A percentile compares a stretch with the other conserved stretches of the same genome.
phyloP scores from a whole-genome alignment of 345 rosid genomes.

The Stellera chamaejasme region DNA sequence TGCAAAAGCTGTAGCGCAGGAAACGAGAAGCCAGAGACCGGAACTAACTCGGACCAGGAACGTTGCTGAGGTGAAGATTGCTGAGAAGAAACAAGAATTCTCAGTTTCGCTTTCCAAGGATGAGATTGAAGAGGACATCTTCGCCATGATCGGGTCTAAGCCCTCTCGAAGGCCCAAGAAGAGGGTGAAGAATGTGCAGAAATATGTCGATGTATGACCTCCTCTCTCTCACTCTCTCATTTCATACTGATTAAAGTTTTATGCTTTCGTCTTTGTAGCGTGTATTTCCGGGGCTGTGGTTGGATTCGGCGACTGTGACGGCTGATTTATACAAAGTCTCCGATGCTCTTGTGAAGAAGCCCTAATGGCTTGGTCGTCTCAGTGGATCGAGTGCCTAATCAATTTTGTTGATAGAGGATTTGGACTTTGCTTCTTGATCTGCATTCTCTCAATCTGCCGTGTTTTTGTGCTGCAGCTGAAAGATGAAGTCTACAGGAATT shows the following conservation, averaged over 20 bases:
- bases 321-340: conserved; percentile 50
- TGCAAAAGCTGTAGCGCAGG: conserved; percentile 19
- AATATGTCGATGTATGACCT: conserved; percentile 42
- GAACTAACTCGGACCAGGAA: conserved; percentile 25
- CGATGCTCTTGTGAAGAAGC: conserved; percentile 37
- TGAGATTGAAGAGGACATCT: conserved; percentile 73
- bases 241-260: neutral
- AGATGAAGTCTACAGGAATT: conserved; percentile 5
- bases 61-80: conserved; percentile 20
- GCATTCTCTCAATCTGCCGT: conserved; percentile 1
- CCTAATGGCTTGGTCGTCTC: neutral
- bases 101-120: conserved; percentile 48
- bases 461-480: conserved; percentile 4
- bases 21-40: conserved; percentile 17
- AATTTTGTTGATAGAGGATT: neutral
- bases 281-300: conserved; percentile 69
- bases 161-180: conserved; percentile 66
- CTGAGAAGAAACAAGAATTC: conserved; percentile 37
- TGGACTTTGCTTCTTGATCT: neutral
- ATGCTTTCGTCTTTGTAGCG: conserved; percentile 23
- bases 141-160: conserved; percentile 59
- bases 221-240: neutral
- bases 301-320: conserved; percentile 46
- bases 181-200: conserved; percentile 67
- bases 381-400: neutral